phyloP scores from a whole-genome alignment of 345 rosid species.

The Salix dunnii region DNA sequence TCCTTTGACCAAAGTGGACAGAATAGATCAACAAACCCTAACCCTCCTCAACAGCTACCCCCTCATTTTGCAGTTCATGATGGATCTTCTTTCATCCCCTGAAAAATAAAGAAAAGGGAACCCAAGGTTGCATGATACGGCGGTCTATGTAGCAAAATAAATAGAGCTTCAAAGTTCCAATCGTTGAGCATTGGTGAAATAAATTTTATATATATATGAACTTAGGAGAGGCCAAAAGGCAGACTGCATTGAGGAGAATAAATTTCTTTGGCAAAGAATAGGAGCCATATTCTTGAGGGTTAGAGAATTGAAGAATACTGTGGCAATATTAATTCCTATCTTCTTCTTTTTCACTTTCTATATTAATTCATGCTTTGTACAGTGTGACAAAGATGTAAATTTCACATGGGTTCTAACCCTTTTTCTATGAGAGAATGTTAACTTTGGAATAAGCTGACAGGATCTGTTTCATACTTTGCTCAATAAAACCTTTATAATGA shows the following conservation, averaged over 20 bases:
- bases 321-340: neutral
- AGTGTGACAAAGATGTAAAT: slow-evolving; percentile 17
- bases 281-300: slow-evolving; percentile 11
- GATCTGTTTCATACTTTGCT: neutral
- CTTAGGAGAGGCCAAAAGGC: slow-evolving; percentile 5
- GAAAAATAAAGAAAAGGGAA: slow-evolving; percentile 7
- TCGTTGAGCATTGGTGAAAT: neutral
- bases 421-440: slow-evolving; percentile 8
- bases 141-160: too few species aligned
- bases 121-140: neutral
- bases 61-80: slow-evolving; percentile 65
- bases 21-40: slow-evolving; percentile 25
- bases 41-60: slow-evolving; percentile 42
- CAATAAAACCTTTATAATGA: neutral
- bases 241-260: slow-evolving; percentile 13
- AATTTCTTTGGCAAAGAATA: slow-evolving; percentile 4
- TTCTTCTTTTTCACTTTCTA: neutral
- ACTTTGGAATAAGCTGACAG: slow-evolving; percentile 17
- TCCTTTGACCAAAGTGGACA: slow-evolving; percentile 65
- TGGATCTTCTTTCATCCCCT: slow-evolving; percentile 60
- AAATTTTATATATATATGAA: neutral
- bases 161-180: too few species aligned
- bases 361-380: slow-evolving; percentile 20
- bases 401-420: neutral
- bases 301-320: slow-evolving; percentile 1